Evolutionary conservation across 192 early-diverging fungal genomes (phyloP).

Genomic region (Entrophospora sp.): DNA sequence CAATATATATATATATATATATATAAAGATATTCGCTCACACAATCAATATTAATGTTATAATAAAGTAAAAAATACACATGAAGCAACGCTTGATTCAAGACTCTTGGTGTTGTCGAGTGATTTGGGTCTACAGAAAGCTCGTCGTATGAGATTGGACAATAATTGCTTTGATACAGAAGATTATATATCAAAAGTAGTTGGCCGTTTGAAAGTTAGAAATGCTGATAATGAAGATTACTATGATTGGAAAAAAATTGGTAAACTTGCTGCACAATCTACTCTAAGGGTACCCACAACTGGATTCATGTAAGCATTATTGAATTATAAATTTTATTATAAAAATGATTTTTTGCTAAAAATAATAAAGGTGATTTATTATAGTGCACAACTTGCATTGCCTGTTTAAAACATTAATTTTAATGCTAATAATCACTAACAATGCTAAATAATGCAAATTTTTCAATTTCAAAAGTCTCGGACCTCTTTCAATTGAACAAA

Average conservation of each 20-base stretch:
- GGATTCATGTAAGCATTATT: constrained; percentile 63
- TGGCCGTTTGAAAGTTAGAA: constrained; percentile 37
- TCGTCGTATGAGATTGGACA: constrained; percentile 65
- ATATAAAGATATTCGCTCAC: neutral
- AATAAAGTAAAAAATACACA: constrained; percentile 61
- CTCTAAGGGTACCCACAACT: constrained; percentile 52
- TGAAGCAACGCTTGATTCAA: constrained; percentile 87
- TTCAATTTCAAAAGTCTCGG: constrained; percentile 45
- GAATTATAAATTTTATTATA: no score
- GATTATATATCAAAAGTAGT: constrained; percentile 65
- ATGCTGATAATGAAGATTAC: constrained; percentile 39
- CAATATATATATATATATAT: neutral
- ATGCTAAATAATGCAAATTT: no score
- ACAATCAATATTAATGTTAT: neutral
- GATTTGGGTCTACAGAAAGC: constrained; percentile 71
- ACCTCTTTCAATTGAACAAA: constrained; percentile 57
- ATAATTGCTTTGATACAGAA: constrained; percentile 64
- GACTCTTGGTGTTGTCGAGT: constrained; percentile 63
- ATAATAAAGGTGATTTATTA: no score
- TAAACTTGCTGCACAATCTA: constrained; percentile 39
- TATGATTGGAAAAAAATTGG: constrained; percentile 60
- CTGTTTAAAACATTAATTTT: no score
- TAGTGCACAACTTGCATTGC: no score
- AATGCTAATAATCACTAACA: no score
- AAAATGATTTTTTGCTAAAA: no score